A percentile compares a stretch with the other conserved stretches of the same genome.
These are phyloP conservation scores for Ophiocytium majus DNA, from an alignment of 352 stramenopile species.

Conservation along the genomic window DNA sequence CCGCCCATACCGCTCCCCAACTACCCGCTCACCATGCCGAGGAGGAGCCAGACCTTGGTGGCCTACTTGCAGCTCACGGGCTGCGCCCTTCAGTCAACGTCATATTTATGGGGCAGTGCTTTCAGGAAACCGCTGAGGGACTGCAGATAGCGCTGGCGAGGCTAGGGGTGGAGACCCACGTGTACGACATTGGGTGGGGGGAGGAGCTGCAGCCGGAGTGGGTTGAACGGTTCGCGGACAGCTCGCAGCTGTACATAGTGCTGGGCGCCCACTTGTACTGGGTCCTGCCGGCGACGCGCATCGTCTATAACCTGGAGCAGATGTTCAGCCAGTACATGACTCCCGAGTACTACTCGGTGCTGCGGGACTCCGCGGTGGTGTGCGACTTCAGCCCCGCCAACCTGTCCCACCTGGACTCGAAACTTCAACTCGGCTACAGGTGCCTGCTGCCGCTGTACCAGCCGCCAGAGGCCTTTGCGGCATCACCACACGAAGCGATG, in stretches of 20 bases:
- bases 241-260: not conserved
- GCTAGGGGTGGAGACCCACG: not conserved
- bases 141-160: not conserved
- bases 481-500: not conserved
- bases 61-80: too few relatives aligned
- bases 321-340: slow-evolving; percentile 12
- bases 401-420: too few relatives aligned
- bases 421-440: not conserved
- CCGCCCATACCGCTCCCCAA: too few relatives aligned
- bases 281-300: not conserved
- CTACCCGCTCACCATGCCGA: too few relatives aligned
- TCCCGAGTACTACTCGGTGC: not conserved
- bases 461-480: not conserved
- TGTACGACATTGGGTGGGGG: not conserved
- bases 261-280: not conserved
- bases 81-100: too few relatives aligned
- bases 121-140: not conserved
- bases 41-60: too few relatives aligned
- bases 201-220: not conserved
- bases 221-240: not conserved
- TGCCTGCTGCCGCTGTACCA: not conserved
- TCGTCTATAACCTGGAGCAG: not conserved
- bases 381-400: slow-evolving; percentile 14
- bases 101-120: not conserved
- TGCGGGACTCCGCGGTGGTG: not conserved